Evolutionary conservation across 208 protist genomes (phyloP).

Genomic region (Trypanosoma congolense): DNA sequence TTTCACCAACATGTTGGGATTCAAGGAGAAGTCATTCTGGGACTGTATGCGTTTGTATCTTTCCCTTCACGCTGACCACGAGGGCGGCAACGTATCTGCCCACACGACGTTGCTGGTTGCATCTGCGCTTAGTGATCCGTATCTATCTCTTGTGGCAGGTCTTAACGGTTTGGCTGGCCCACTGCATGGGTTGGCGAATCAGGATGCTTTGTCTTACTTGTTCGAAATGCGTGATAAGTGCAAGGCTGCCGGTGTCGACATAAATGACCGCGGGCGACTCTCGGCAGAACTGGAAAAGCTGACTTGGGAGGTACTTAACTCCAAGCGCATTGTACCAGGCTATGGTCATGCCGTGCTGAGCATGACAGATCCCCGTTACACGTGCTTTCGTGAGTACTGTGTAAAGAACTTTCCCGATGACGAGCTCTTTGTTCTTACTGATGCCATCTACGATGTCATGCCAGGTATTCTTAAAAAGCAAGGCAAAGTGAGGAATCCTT

Average conservation of each 20-base stretch:
- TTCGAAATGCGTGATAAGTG: slow-evolving; percentile 57
- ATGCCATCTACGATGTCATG: slow-evolving; percentile 90
- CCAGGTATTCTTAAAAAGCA: slow-evolving; percentile 95
- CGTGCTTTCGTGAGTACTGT: slow-evolving; percentile 96
- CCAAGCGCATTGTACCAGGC: slow-evolving; percentile 90
- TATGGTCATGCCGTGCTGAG: slow-evolving; percentile 98
- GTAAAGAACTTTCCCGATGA: slow-evolving; percentile 94
- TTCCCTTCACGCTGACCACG: slow-evolving; percentile 93
- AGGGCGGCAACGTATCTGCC: slow-evolving; percentile 96
- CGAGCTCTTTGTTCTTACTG: slow-evolving; percentile 94
- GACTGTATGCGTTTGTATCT: slow-evolving; percentile 98
- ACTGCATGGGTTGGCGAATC: slow-evolving; percentile 97
- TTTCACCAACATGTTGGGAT: slow-evolving; percentile 94
- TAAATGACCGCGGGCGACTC: slow-evolving; percentile 45
- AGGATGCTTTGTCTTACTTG: slow-evolving; percentile 93
- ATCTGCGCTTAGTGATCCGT: slow-evolving; percentile 96
- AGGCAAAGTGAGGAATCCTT: slow-evolving; percentile 97
- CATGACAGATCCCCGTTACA: slow-evolving; percentile 98
- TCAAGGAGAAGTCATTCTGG: slow-evolving; percentile 82
- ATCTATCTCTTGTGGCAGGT: slow-evolving; percentile 93
- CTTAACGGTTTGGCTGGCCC: slow-evolving; percentile 96
- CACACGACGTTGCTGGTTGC: slow-evolving; percentile 97
- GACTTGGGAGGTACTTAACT: slow-evolving; percentile 90
- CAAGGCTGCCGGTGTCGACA: slow-evolving; percentile 41
- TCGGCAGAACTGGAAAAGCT: slow-evolving; percentile 80